These are phyloP conservation scores for Entomortierella beljakovae DNA, from an alignment of 192 early-diverging fungal genomes.

Conservation along the genomic window DNA sequence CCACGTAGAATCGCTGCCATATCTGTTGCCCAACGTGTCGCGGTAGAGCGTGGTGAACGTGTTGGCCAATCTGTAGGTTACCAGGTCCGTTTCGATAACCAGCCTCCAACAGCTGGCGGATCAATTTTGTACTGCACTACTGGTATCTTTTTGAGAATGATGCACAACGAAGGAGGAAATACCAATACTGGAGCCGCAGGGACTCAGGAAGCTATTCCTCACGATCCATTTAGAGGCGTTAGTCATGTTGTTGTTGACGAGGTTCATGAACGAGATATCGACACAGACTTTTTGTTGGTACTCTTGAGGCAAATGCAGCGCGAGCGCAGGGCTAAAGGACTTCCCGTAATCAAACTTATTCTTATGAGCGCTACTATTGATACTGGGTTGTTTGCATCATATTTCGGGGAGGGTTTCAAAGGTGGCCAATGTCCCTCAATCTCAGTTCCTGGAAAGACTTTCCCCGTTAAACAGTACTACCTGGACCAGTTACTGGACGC, in stretches of 20 bases:
- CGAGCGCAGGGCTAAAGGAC: conserved; percentile 56
- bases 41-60: conserved; percentile 55
- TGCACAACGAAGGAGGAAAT: conserved; percentile 56
- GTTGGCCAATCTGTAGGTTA: conserved; percentile 61
- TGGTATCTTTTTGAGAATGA: conserved; percentile 72
- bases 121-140: conserved; percentile 73
- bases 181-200: conserved; percentile 4
- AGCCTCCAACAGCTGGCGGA: conserved; percentile 47
- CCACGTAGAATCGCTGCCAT: conserved; percentile 79
- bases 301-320: conserved; percentile 59
- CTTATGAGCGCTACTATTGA: conserved; percentile 68
- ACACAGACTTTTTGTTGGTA: conserved; percentile 59
- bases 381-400: conserved; percentile 59
- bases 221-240: conserved; percentile 66
- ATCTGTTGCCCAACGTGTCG: conserved; percentile 74
- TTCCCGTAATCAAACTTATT: conserved; percentile 58
- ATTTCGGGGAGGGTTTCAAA: conserved; percentile 58
- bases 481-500: conserved; percentile 67
- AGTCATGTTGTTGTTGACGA: conserved; percentile 69
- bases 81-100: conserved; percentile 57
- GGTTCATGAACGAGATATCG: conserved; percentile 65
- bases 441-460: conserved; percentile 68
- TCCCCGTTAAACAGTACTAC: conserved; percentile 65
- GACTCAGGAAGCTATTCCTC: conserved; percentile 14
- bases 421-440: conserved; percentile 66